Percentiles rank a stretch among this genome's conserved stretches.
Evolutionary conservation across 2,329 filamentous ascomycete genomes (phyloP).

Genomic region (Epicoccum sorghinum): DNA sequence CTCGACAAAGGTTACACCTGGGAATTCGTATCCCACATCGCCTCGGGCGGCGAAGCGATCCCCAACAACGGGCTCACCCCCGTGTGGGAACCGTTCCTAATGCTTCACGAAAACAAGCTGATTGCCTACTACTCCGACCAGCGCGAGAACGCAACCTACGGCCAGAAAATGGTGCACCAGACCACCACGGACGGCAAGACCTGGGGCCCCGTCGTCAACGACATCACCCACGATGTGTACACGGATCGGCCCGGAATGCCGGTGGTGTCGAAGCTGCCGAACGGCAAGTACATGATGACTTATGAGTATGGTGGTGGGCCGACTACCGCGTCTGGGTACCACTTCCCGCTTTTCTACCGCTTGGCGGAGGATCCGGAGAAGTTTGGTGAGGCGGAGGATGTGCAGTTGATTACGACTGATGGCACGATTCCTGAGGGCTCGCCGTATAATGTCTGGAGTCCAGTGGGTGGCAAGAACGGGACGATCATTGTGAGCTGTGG

Average conservation of each 20-base stretch:
- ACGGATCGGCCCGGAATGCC: conserved; percentile 73
- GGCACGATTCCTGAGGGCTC: conserved; percentile 54
- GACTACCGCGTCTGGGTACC: conserved; percentile 37
- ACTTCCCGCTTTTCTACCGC: conserved; percentile 61
- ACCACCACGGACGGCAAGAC: conserved; percentile 62
- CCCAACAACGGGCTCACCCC: conserved; percentile 70
- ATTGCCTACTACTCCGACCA: conserved; percentile 76
- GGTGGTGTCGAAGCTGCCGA: conserved; percentile 63
- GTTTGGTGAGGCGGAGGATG: conserved; percentile 52
- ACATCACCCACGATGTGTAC: conserved; percentile 68
- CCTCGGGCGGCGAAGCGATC: conserved; percentile 65
- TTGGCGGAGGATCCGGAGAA: conserved; percentile 55
- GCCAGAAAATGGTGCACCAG: conserved; percentile 73
- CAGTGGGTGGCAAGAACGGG: conserved; percentile 55
- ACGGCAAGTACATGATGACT: conserved; percentile 66
- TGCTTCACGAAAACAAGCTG: conserved; percentile 63
- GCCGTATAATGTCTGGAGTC: conserved; percentile 61
- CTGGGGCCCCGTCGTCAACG: conserved; percentile 66
- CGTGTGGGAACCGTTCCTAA: conserved; percentile 75
- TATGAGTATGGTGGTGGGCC: conserved; percentile 66
- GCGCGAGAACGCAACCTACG: conserved; percentile 64
- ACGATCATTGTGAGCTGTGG: conserved; percentile 57
- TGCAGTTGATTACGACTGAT: conserved; percentile 52
- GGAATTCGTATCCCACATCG: conserved; percentile 71
- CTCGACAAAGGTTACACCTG: conserved; percentile 66